Percentiles rank a stretch among this genome's conserved stretches.
Evolutionary conservation across 2,329 filamentous ascomycete species (phyloP).

Genomic region (Gaeumannomyces tritici): DNA sequence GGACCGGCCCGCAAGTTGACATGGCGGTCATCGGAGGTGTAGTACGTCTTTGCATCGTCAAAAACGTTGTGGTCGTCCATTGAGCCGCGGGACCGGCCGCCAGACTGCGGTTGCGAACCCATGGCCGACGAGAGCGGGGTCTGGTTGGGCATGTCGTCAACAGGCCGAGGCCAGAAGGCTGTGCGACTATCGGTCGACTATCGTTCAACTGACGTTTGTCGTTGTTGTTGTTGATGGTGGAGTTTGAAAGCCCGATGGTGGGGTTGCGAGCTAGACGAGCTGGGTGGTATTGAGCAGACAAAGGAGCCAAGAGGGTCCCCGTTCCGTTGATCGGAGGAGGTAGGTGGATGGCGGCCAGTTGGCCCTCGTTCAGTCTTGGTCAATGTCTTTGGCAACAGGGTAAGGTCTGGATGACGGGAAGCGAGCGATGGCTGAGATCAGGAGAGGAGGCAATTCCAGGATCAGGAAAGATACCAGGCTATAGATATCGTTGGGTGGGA

Average conservation of each 20-base stretch:
- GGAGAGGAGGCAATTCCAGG: no score
- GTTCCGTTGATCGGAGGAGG: not conserved
- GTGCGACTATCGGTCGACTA: not conserved
- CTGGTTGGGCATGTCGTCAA: not conserved
- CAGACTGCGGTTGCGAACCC: conserved; percentile 5
- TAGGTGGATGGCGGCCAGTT: not conserved
- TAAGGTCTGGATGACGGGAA: not conserved
- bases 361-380: not conserved
- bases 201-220: no score
- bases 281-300: not conserved
- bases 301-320: not conserved
- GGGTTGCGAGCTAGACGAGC: not conserved
- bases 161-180: not conserved
- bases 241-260: not conserved
- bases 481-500: not conserved
- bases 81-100: conserved; percentile 18
- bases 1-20: conserved; percentile 33
- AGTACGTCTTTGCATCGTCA: conserved; percentile 51
- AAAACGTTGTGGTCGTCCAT: conserved; percentile 39
- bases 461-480: not conserved
- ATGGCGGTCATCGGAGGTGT: conserved; percentile 45
- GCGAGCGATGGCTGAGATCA: not conserved
- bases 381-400: not conserved
- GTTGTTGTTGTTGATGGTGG: not conserved
- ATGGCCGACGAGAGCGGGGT: not conserved